Conservation (phyloP, 2,329 filamentous ascomycete genomes). For the Botrytis tulipae region DNA sequence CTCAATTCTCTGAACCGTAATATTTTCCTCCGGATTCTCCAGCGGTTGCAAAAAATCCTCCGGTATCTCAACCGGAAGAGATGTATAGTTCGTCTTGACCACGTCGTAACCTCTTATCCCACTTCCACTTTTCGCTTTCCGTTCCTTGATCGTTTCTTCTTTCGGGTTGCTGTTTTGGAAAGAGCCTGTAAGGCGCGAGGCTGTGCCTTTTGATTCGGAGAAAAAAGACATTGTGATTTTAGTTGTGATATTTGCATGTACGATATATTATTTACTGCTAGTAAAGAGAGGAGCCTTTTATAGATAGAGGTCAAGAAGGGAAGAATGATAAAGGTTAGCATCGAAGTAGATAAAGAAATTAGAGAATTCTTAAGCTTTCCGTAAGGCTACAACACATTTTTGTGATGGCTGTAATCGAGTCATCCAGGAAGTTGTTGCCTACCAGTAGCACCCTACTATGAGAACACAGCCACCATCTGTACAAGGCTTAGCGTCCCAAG, state of each 20-base stretch:
- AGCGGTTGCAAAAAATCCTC: slow-evolving; percentile 49
- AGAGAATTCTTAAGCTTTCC: neutral
- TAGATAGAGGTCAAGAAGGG: neutral
- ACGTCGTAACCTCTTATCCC: slow-evolving; percentile 4
- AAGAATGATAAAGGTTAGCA: neutral
- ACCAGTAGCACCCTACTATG: neutral
- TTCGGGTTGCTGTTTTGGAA: neutral
- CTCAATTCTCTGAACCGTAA: slow-evolving; percentile 49
- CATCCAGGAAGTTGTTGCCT: neutral
- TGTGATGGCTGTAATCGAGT: neutral
- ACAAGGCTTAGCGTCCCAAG: slow-evolving; percentile 13
- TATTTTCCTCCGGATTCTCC: slow-evolving; percentile 39
- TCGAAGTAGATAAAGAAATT: neutral
- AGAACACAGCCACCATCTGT: neutral
- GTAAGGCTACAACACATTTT: neutral
- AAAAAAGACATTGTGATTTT: slow-evolving; percentile 10
- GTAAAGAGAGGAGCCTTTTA: neutral
- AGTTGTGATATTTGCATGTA: neutral
- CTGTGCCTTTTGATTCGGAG: neutral
- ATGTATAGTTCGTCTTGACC: slow-evolving; percentile 38
- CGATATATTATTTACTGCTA: neutral
- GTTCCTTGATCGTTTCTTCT: neutral
- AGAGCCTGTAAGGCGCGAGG: neutral
- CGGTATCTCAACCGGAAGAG: slow-evolving; percentile 44
- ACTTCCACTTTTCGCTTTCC: neutral